phyloP scores from a whole-genome alignment of 768 basidiomycete genomes.

The Udeniomyces megalosporus region DNA sequence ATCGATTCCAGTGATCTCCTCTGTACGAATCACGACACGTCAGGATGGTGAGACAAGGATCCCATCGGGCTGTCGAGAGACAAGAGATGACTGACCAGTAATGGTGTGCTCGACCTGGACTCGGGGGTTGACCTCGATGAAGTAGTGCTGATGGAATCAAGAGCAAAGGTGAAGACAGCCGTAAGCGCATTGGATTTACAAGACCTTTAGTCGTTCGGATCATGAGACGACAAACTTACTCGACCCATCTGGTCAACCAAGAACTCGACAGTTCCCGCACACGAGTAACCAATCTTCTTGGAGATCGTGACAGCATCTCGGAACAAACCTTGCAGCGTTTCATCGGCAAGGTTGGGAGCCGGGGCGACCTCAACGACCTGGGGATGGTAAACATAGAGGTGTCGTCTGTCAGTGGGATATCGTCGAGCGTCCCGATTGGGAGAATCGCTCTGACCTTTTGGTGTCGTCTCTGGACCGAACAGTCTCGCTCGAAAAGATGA shows the following conservation, averaged over 20 bases:
- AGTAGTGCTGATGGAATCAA: background rate
- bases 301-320: conserved; percentile 86
- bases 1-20: conserved; percentile 99
- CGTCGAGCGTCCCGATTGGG: no score
- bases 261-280: conserved; percentile 97
- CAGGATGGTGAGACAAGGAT: conserved; percentile 9
- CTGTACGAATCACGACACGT: conserved; percentile 32
- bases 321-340: conserved; percentile 73
- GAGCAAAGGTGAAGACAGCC: background rate
- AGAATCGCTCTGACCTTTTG: conserved; percentile 72
- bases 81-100: conserved; percentile 45
- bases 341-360: conserved; percentile 81
- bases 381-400: background rate
- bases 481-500: conserved; percentile 97
- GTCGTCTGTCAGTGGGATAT: background rate
- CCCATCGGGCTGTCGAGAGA: background rate
- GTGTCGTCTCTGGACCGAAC: conserved; percentile 92
- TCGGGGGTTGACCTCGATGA: conserved; percentile 38
- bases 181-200: background rate
- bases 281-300: conserved; percentile 81
- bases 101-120: conserved; percentile 99
- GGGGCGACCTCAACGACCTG: conserved; percentile 92
- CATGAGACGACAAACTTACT: conserved; percentile 34
- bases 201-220: background rate
- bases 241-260: conserved; percentile 89